Conservation (phyloP, 2,329 filamentous ascomycete genomes). For the Aspergillus nomiae region DNA sequence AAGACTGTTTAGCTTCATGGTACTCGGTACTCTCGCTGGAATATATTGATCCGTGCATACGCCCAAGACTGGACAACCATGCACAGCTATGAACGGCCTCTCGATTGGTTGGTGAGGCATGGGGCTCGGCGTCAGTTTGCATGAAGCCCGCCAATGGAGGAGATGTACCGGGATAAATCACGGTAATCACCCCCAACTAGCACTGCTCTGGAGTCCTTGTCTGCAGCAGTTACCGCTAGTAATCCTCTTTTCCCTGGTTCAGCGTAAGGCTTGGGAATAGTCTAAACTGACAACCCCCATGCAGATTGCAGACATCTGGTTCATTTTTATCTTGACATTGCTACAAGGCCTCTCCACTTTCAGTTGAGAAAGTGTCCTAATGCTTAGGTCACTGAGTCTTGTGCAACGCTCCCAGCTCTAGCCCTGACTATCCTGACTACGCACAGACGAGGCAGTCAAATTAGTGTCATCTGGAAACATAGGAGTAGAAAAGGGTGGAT, state of each 20-base stretch:
- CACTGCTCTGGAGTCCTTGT: background rate
- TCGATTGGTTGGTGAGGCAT: background rate
- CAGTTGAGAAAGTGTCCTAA: background rate
- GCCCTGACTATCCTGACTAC: background rate
- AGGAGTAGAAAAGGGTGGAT: too few relatives aligned
- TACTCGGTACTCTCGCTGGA: background rate
- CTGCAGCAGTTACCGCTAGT: background rate
- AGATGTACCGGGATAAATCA: too few relatives aligned
- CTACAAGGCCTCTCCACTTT: background rate
- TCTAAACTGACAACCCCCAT: background rate
- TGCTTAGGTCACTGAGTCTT: background rate
- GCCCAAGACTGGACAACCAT: background rate
- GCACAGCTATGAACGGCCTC: background rate
- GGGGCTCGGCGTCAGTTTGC: background rate
- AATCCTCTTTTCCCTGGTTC: background rate
- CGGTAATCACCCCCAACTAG: too few relatives aligned
- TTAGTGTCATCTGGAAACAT: background rate
- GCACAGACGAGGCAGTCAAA: background rate
- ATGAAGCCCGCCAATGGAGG: too few relatives aligned
- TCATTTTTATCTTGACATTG: background rate
- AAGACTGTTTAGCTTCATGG: background rate
- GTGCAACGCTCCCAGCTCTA: background rate
- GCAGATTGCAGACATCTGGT: background rate
- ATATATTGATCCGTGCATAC: background rate
- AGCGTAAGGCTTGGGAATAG: background rate